Percentiles rank a stretch among this genome's conserved stretches.
Evolutionary conservation across 306 rosid species (phyloP).

Genomic region (Vigna unguiculata): DNA sequence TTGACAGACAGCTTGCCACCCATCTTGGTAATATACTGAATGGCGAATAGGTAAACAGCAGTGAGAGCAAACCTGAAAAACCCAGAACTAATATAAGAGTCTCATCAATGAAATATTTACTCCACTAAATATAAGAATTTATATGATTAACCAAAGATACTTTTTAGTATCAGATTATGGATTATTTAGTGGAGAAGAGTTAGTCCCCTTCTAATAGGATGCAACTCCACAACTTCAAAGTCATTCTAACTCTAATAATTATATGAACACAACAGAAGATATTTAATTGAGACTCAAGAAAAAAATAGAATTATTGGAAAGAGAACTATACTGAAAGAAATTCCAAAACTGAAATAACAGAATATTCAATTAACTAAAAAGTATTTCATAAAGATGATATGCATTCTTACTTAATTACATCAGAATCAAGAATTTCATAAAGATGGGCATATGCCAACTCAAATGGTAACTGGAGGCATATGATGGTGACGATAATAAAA

Average conservation of each 20-base stretch:
- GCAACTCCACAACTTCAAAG: conserved; percentile 15
- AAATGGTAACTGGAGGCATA: conserved; percentile 96
- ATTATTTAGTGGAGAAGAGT: conserved; percentile 1
- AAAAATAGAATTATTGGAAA: conserved; percentile 18
- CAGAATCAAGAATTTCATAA: conserved; percentile 70
- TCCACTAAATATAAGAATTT: conserved; percentile 13
- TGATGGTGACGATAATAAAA: conserved; percentile 77
- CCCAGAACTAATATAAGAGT: conserved; percentile 21
- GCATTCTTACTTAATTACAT: conserved; percentile 73
- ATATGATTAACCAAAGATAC: conserved; percentile 18
- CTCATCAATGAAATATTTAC: conserved; percentile 35
- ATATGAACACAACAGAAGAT: not conserved
- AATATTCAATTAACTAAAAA: conserved; percentile 37
- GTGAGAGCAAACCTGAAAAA: conserved; percentile 90
- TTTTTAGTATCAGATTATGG: not conserved
- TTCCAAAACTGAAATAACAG: not conserved
- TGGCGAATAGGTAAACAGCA: conserved; percentile 73
- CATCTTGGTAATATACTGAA: conserved; percentile 78
- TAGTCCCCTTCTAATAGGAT: conserved; percentile 18
- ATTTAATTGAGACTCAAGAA: not conserved
- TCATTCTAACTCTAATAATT: conserved; percentile 10
- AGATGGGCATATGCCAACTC: conserved; percentile 98
- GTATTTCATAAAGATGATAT: too few species aligned
- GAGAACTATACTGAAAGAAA: not conserved
- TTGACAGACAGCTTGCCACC: conserved; percentile 84